phyloP scores from a whole-genome alignment of 495 filamentous ascomycete genomes.

The Trichoderma virens region DNA sequence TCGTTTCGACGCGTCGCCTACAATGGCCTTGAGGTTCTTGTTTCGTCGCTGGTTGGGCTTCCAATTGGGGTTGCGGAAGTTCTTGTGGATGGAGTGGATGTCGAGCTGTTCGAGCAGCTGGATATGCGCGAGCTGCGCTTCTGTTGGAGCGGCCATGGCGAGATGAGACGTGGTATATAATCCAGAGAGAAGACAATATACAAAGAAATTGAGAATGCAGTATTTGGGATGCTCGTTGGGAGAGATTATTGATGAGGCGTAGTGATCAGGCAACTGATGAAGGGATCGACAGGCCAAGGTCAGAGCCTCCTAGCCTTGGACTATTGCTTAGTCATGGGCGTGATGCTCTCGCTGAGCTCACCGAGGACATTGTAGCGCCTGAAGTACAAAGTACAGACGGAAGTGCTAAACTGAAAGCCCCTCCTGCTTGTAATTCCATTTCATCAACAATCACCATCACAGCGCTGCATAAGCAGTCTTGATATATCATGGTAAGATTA shows the following conservation, averaged over 20 bases:
- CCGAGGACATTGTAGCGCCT: no score
- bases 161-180: not conserved
- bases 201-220: not conserved
- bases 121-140: constrained; percentile 43
- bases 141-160: constrained; percentile 22
- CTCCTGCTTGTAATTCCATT: no score
- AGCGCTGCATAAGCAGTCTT: no score
- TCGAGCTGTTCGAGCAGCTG: constrained; percentile 77
- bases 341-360: no score
- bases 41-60: constrained; percentile 88
- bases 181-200: no score
- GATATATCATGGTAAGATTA: no score
- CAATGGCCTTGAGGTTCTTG: constrained; percentile 95
- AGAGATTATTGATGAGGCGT: constrained; percentile 5
- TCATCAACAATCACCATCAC: no score
- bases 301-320: not conserved
- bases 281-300: not conserved
- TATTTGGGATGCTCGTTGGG: not conserved
- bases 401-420: no score
- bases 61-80: constrained; percentile 84
- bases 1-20: constrained; percentile 81
- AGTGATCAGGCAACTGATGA: not conserved
- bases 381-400: no score
- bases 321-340: not conserved
- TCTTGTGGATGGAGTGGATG: constrained; percentile 70